Conservation (phyloP, 2,329 filamentous ascomycete genomes). For the Canariomyces notabilis region DNA sequence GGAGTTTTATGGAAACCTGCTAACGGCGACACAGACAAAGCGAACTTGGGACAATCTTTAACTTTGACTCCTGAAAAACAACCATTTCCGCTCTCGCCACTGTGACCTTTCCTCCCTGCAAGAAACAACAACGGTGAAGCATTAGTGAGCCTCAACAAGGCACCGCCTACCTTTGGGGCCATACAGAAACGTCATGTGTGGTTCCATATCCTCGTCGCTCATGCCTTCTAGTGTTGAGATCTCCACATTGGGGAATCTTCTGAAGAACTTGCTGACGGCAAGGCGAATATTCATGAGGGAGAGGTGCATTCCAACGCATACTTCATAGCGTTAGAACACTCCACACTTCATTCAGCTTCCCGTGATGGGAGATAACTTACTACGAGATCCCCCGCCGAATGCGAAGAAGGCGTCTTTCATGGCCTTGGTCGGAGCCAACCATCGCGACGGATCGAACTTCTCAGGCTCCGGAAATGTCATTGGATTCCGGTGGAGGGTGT, state of each 20-base stretch:
- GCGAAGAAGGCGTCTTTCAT: not conserved
- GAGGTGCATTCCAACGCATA: not conserved
- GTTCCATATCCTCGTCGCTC: not conserved
- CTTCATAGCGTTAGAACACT: too few relatives aligned
- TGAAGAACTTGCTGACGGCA: not conserved
- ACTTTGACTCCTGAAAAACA: too few relatives aligned
- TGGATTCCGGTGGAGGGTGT: constrained; percentile 16
- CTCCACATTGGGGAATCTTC: not conserved
- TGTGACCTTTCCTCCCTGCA: too few relatives aligned
- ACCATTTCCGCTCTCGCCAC: too few relatives aligned
- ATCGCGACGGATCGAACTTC: constrained; percentile 1
- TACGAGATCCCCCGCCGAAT: not conserved
- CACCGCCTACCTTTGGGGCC: not conserved
- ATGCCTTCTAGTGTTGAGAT: not conserved
- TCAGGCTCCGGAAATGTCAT: constrained; percentile 31
- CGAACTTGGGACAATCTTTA: too few relatives aligned
- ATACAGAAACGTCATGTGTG: not conserved
- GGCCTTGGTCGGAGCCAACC: not conserved
- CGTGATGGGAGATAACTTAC: not conserved
- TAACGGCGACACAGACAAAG: too few relatives aligned
- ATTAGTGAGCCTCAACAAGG: not conserved
- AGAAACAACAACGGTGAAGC: too few relatives aligned
- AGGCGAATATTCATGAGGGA: not conserved
- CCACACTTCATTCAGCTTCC: too few relatives aligned
- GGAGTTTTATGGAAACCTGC: too few relatives aligned